phyloP scores from a whole-genome alignment of 2,329 filamentous ascomycete genomes.

The Bipolaris gigantea region DNA sequence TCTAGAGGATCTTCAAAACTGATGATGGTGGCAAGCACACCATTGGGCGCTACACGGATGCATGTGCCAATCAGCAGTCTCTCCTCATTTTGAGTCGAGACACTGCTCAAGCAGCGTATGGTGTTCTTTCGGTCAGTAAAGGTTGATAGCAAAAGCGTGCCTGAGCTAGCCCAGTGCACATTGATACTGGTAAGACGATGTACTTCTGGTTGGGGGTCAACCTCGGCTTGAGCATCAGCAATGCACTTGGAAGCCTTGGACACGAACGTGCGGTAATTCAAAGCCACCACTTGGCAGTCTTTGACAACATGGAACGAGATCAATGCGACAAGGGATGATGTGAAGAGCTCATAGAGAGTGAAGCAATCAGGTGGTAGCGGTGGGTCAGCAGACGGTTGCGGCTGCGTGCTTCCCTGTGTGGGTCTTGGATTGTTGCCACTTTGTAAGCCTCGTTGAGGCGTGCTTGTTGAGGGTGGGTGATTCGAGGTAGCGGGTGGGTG shows the following conservation, averaged over 20 bases:
- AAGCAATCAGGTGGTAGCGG: constrained; percentile 36
- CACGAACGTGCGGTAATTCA: constrained; percentile 45
- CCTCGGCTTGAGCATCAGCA: constrained; percentile 8
- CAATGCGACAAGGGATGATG: constrained; percentile 41
- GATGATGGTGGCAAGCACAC: constrained; percentile 33
- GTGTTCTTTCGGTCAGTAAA: constrained; percentile 27
- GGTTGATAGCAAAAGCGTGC: constrained; percentile 39
- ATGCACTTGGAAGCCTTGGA: constrained; percentile 24
- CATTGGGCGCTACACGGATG: constrained; percentile 42
- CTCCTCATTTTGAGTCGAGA: constrained; percentile 19
- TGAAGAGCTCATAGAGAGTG: constrained; percentile 44
- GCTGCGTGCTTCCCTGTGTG: constrained; percentile 22
- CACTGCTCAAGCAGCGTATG: constrained; percentile 27
- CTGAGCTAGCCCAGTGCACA: constrained; percentile 41
- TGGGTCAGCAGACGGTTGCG: constrained; percentile 13
- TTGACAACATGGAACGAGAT: constrained; percentile 40
- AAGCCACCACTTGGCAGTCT: constrained; percentile 35
- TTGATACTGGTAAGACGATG: constrained; percentile 36
- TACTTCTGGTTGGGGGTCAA: constrained; percentile 5
- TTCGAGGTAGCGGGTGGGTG: constrained; percentile 21
- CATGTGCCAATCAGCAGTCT: constrained; percentile 28
- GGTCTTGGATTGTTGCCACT: constrained; percentile 22
- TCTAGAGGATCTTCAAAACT: constrained; percentile 38
- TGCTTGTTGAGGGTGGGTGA: constrained; percentile 24
- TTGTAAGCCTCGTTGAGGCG: constrained; percentile 25